Evolutionary conservation across 2,329 filamentous ascomycete species (phyloP).

Genomic region (Clonostachys solani): DNA sequence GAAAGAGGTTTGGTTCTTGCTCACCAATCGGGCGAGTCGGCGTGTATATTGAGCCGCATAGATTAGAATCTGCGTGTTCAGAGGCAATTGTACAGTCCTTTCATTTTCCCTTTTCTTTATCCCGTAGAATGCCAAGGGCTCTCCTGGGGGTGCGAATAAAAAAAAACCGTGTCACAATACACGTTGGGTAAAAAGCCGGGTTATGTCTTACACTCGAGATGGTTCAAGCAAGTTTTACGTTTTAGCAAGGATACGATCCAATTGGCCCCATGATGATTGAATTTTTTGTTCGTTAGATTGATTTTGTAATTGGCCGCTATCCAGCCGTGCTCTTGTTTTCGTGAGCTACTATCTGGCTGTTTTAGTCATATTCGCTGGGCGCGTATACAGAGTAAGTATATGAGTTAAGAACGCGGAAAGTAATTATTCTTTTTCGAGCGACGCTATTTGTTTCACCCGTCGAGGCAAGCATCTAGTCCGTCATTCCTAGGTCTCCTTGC

Average conservation of each 20-base stretch:
- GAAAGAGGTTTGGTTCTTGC: neutral
- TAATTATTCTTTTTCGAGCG: neutral
- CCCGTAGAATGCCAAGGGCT: too few relatives aligned
- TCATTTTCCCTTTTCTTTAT: neutral
- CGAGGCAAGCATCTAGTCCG: too few relatives aligned
- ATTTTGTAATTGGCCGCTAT: too few relatives aligned
- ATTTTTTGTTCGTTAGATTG: too few relatives aligned
- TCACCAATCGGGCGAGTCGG: neutral
- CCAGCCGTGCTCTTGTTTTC: too few relatives aligned
- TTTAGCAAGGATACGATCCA: too few relatives aligned
- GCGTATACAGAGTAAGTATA: too few relatives aligned
- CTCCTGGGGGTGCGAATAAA: neutral
- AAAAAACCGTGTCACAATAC: neutral
- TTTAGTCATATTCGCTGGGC: too few relatives aligned
- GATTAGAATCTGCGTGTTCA: neutral
- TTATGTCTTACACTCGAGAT: neutral
- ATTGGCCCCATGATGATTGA: too few relatives aligned
- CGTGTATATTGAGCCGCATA: neutral
- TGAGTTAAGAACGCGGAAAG: neutral
- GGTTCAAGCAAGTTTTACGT: neutral
- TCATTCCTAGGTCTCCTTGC: too few relatives aligned
- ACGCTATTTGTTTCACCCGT: too few relatives aligned
- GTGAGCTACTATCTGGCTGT: too few relatives aligned
- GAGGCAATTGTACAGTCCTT: conserved; percentile 1
- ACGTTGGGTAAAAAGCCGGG: neutral